Conservation (phyloP, 768 basidiomycete species). For the Cystofilobasidium ferigula region DNA sequence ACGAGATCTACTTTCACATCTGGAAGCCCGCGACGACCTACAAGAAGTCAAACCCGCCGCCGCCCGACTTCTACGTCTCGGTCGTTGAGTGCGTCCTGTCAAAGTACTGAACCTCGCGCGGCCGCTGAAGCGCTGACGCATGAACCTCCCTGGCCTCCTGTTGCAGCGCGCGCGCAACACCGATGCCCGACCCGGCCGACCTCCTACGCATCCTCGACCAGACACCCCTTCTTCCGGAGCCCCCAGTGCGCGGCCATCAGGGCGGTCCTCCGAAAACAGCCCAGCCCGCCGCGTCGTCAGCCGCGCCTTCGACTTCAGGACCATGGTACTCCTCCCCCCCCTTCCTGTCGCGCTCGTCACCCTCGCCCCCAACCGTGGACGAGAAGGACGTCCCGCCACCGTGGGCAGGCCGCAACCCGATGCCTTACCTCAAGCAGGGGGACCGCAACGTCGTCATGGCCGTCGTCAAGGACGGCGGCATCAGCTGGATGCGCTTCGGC, state of each 20-base stretch:
- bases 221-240: not conserved
- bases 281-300: too few relatives aligned
- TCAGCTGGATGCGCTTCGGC: conserved; percentile 8
- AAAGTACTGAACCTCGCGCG: too few relatives aligned
- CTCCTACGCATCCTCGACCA: not conserved
- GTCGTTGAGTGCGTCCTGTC: not conserved
- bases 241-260: not conserved
- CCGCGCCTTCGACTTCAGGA: not conserved
- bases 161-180: not conserved
- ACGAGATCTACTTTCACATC: conserved; percentile 23
- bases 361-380: not conserved
- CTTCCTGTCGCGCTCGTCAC: not conserved
- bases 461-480: conserved; percentile 4
- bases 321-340: not conserved
- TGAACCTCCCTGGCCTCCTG: not conserved
- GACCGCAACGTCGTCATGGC: not conserved
- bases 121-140: not conserved
- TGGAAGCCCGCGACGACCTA: conserved; percentile 17
- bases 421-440: conserved; percentile 5
- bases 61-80: conserved; percentile 7
- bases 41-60: conserved; percentile 15
- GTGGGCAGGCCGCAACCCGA: not conserved
- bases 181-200: not conserved
- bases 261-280: not conserved
- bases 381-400: not conserved